Percentiles rank a stretch among this genome's conserved stretches.
phyloP scores from a whole-genome alignment of 2,329 filamentous ascomycete genomes.

The Onygena corvina region DNA sequence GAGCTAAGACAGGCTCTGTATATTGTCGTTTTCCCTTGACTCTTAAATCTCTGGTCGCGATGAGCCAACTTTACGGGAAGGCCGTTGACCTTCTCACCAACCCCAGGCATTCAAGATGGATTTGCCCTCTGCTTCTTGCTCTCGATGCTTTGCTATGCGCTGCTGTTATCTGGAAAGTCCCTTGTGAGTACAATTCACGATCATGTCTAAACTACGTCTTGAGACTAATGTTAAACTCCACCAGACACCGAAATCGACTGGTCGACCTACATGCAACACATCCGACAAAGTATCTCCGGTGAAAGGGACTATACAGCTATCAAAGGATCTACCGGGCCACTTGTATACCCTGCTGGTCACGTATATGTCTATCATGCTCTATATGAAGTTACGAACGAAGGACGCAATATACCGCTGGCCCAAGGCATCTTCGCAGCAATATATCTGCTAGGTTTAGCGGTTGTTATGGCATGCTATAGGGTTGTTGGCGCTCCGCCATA shows the following conservation, averaged over 20 bases:
- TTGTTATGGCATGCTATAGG: constrained; percentile 72
- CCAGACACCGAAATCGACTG: constrained; percentile 96
- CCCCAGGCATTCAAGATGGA: constrained; percentile 48
- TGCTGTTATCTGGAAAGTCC: constrained; percentile 65
- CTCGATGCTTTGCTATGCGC: constrained; percentile 60
- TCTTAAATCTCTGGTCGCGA: neutral
- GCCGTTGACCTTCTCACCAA: constrained; percentile 38
- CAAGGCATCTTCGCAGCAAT: constrained; percentile 71
- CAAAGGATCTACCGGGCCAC: constrained; percentile 74
- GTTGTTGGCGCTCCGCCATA: constrained; percentile 54
- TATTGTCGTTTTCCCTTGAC: neutral
- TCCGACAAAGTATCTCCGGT: constrained; percentile 64
- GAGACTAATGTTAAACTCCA: constrained; percentile 19
- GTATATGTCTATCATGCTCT: constrained; percentile 79
- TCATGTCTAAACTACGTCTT: neutral
- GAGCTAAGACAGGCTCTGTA: neutral
- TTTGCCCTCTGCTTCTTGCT: constrained; percentile 54
- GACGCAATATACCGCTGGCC: constrained; percentile 63
- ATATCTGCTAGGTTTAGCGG: constrained; percentile 61
- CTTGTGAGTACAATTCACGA: constrained; percentile 49
- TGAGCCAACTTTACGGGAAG: constrained; percentile 18
- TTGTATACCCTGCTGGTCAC: constrained; percentile 90
- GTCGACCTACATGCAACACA: constrained; percentile 92
- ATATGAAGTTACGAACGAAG: constrained; percentile 64
- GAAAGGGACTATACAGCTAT: constrained; percentile 83